A percentile compares a stretch with the other conserved stretches of the same genome.
phyloP scores from a whole-genome alignment of 1,284 basidiomycete genomes.

The Puccinia polysora region DNA sequence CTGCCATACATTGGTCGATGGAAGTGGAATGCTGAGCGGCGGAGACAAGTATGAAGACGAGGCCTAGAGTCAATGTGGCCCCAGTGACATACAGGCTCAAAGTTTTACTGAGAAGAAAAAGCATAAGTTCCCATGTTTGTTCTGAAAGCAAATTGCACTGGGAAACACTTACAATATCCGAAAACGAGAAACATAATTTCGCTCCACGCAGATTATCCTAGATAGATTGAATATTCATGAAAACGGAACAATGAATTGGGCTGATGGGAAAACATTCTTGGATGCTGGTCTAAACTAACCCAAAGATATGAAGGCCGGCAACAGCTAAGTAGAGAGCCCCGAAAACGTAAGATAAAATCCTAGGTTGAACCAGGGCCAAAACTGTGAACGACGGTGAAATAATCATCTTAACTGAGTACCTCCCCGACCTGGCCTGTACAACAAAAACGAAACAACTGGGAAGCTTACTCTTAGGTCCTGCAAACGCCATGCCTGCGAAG shows the following conservation, averaged over 20 bases:
- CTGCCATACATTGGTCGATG: conserved; percentile 29
- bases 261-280: not conserved
- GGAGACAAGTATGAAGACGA: conserved; percentile 20
- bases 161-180: conserved; percentile 26
- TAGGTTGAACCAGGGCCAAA: conserved; percentile 39
- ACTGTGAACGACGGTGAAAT: conserved; percentile 21
- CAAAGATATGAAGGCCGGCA: conserved; percentile 23
- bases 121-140: not conserved
- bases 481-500: conserved; percentile 28
- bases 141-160: not conserved
- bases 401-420: no score
- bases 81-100: conserved; percentile 10
- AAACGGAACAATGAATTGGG: not conserved
- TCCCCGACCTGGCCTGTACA: no score
- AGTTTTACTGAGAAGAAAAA: conserved; percentile 32
- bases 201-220: conserved; percentile 34
- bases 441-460: not conserved
- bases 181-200: conserved; percentile 20
- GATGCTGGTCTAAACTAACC: not conserved
- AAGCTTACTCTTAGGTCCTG: conserved; percentile 39
- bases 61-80: not conserved
- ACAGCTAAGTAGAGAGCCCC: conserved; percentile 18
- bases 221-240: not conserved
- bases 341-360: conserved; percentile 15
- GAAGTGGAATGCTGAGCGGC: conserved; percentile 17